Evolutionary conservation across 2,329 filamentous ascomycete genomes (phyloP), one percentile per base, ranked within the genome.

Genomic region (Ceratocystis smalleyi): DNA sequence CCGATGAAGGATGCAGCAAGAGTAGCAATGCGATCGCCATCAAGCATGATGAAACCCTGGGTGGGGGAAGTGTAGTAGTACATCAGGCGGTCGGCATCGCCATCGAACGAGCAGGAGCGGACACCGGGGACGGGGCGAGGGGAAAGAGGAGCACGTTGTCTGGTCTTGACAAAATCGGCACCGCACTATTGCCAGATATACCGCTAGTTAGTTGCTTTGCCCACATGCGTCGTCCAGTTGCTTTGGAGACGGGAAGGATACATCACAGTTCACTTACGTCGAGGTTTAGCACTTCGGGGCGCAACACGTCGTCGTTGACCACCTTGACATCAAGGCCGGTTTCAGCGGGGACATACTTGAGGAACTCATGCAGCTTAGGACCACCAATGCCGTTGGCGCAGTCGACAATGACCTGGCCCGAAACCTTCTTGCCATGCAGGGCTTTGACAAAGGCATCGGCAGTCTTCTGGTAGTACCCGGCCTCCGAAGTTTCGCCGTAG

Each of bases 311-410:
- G 74, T 97, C 91, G 71, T 97, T 97, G 75, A 92, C 83, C 62
- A 97, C 83, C 73, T 87, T 89, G 76, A 95, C 86, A 65, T 95
- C 84, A 63, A 96, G 77, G 24, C 82, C 82, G 59, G 86, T 84
- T 65, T 83, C 81, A 67, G 82, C 76, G 65, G 88, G 86, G 62
- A 97, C 78, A 71, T 88, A 81, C 74, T 96, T 96, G 71, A 96
- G 80, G 68, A 97, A 80, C 74, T 96, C 89, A 67, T 80, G 79
- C 69, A 99, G 78, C 77, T 96, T 96, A 49, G 92, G 91, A 2
- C 90, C 94, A 70, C 94, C 94, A 66, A 99, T 91, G 70, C 94
- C 94, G 71, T 99, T 99, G 71, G 94, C 94, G 74, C 92, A 96
- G 75, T 99, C 94, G 15, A 99, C 90, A 5, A 85, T 89, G 68